Conservation (phyloP, 345 rosid genomes). For the Euphorbia tirucalli region DNA sequence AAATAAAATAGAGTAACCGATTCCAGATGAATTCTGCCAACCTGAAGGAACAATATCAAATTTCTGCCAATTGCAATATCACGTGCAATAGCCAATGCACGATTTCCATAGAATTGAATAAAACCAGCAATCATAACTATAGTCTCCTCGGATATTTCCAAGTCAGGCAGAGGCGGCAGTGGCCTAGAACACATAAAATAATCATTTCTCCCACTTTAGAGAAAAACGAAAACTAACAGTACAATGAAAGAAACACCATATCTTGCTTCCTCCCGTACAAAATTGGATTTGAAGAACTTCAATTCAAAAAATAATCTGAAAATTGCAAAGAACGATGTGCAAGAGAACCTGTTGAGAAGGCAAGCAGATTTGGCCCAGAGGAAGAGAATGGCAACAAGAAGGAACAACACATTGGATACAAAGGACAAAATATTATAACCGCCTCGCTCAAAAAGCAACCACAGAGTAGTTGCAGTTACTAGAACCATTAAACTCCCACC, state of each 20-base stretch:
- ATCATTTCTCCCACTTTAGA: background rate
- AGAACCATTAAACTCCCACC: slow-evolving; percentile 46
- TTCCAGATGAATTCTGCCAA: slow-evolving; percentile 14
- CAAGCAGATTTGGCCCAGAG: slow-evolving; percentile 97
- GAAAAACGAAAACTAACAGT: background rate
- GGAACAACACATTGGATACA: slow-evolving; percentile 68
- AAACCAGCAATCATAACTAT: slow-evolving; percentile 47
- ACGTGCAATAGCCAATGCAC: slow-evolving; percentile 54
- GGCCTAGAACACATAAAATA: slow-evolving; percentile 52
- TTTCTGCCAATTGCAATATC: slow-evolving; percentile 69
- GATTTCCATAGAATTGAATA: slow-evolving; percentile 52
- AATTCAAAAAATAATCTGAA: background rate
- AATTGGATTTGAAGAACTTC: no score
- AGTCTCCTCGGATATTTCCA: slow-evolving; percentile 78
- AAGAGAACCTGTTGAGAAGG: slow-evolving; percentile 78
- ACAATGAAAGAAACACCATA: no score
- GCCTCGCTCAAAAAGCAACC: slow-evolving; percentile 76
- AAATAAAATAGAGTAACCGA: background rate
- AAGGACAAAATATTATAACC: slow-evolving; percentile 77
- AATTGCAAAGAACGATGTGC: background rate
- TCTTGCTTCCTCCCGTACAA: no score
- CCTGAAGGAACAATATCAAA: slow-evolving; percentile 66
- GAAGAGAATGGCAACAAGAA: slow-evolving; percentile 74
- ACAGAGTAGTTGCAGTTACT: slow-evolving; percentile 48
- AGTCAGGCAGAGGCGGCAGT: slow-evolving; percentile 79